Conservation (phyloP, 2,329 filamentous ascomycete genomes). For the Cercospora citrullina region DNA sequence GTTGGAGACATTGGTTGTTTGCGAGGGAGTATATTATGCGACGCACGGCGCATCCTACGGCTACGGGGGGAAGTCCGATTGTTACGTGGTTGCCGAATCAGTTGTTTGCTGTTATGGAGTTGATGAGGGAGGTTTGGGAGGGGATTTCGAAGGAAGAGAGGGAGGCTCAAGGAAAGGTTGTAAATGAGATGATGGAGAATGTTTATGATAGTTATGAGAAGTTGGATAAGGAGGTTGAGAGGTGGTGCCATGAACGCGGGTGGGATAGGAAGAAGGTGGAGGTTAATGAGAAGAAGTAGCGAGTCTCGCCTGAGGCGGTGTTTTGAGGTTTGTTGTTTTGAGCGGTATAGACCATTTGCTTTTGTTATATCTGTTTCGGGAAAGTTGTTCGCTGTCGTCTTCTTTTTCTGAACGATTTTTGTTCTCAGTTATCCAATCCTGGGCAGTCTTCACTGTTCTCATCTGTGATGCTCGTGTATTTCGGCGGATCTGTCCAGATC, state of each 20-base stretch:
- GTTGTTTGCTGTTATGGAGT: slow-evolving; percentile 68
- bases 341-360: slow-evolving; percentile 1
- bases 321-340: too few species aligned
- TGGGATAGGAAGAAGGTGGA: slow-evolving; percentile 18
- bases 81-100: slow-evolving; percentile 85
- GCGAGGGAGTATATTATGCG: slow-evolving; percentile 82
- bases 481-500: slow-evolving; percentile 59
- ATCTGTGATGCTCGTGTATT: slow-evolving; percentile 51
- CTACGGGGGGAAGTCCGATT: slow-evolving; percentile 78
- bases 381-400: not conserved
- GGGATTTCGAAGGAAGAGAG: slow-evolving; percentile 31
- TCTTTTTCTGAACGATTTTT: not conserved
- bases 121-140: slow-evolving; percentile 64
- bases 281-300: slow-evolving; percentile 14
- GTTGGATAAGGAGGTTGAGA: slow-evolving; percentile 70
- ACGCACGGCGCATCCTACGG: slow-evolving; percentile 71
- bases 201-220: slow-evolving; percentile 64
- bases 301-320: too few species aligned
- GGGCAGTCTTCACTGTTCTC: slow-evolving; percentile 56
- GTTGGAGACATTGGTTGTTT: slow-evolving; percentile 85
- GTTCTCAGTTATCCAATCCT: slow-evolving; percentile 48
- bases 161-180: slow-evolving; percentile 23
- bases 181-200: slow-evolving; percentile 63
- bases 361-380: not conserved
- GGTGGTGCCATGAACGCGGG: slow-evolving; percentile 57